These are phyloP conservation scores for Pichia exigua DNA, from an alignment of 805 yeast species.

Conservation along the genomic window DNA sequence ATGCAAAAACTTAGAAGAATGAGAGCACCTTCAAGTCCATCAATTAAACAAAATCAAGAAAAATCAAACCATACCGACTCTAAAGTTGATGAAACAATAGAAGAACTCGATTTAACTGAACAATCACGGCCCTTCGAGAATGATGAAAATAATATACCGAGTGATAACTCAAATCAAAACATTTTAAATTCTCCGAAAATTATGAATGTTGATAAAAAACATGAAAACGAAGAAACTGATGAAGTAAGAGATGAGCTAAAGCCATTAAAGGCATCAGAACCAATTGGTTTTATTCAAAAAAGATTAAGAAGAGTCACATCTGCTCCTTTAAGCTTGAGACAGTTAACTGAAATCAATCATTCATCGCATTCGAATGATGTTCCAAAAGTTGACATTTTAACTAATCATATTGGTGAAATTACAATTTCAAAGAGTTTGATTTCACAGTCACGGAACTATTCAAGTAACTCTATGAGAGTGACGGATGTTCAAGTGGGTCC, in stretches of 20 bases:
- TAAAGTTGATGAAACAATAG: conserved; percentile 4
- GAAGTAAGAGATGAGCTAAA: conserved; percentile 11
- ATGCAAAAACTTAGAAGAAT: conserved; percentile 30
- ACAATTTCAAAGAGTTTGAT: conserved; percentile 28
- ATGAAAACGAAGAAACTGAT: conserved; percentile 4
- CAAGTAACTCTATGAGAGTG: conserved; percentile 65
- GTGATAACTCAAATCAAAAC: background rate
- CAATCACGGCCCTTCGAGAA: background rate
- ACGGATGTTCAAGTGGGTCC: conserved; percentile 79
- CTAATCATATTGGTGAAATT: conserved; percentile 33
- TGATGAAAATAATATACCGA: background rate
- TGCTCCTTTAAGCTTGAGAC: conserved; percentile 60
- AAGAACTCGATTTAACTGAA: conserved; percentile 24
- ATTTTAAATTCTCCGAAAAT: background rate
- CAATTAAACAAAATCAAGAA: conserved; percentile 8
- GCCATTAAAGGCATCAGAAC: conserved; percentile 11
- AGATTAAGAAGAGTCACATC: conserved; percentile 72
- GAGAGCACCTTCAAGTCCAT: conserved; percentile 28
- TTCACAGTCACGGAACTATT: conserved; percentile 54
- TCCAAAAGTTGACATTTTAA: conserved; percentile 15
- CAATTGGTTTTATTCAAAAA: conserved; percentile 25
- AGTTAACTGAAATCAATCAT: conserved; percentile 17
- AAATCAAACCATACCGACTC: background rate
- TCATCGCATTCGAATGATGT: background rate
- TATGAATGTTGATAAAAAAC: background rate